phyloP scores from a whole-genome alignment of 2,329 filamentous ascomycete genomes.

The Aspergillus clavatus region DNA sequence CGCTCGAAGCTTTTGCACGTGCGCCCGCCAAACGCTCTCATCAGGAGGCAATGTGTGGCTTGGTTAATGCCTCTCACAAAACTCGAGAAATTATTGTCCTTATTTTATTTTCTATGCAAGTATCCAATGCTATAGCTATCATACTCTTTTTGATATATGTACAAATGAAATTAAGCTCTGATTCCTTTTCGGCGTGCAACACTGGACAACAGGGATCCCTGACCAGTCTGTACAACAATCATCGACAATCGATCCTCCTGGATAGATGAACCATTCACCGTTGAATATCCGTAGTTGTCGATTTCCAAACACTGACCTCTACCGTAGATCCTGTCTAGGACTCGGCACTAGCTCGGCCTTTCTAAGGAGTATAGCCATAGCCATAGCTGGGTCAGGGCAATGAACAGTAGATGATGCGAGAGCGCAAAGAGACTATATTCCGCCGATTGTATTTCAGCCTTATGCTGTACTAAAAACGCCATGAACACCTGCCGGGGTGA shows the following conservation, averaged over 20 bases:
- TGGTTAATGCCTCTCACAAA: too few relatives aligned
- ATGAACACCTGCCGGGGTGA: not conserved
- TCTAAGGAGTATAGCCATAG: too few relatives aligned
- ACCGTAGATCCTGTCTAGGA: too few relatives aligned
- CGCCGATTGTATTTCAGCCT: not conserved
- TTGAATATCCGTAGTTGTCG: too few relatives aligned
- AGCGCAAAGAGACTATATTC: not conserved
- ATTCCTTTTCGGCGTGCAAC: not conserved
- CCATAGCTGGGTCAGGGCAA: too few relatives aligned
- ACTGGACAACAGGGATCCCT: not conserved
- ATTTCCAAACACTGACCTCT: too few relatives aligned
- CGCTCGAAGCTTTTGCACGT: conserved; percentile 21
- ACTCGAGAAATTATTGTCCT: too few relatives aligned
- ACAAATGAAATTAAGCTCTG: not conserved
- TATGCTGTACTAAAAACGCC: not conserved
- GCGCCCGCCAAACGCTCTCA: conserved; percentile 12
- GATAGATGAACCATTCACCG: too few relatives aligned
- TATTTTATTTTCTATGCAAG: not conserved
- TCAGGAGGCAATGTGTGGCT: too few relatives aligned
- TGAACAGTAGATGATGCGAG: too few relatives aligned
- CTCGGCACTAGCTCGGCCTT: too few relatives aligned
- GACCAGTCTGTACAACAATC: not conserved
- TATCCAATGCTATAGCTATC: not conserved
- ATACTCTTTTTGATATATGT: not conserved
- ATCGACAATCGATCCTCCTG: too few relatives aligned